Base-by-base conservation (phyloP, 2,329 filamentous ascomycete species). In the Gremmenia infestans region DNA sequence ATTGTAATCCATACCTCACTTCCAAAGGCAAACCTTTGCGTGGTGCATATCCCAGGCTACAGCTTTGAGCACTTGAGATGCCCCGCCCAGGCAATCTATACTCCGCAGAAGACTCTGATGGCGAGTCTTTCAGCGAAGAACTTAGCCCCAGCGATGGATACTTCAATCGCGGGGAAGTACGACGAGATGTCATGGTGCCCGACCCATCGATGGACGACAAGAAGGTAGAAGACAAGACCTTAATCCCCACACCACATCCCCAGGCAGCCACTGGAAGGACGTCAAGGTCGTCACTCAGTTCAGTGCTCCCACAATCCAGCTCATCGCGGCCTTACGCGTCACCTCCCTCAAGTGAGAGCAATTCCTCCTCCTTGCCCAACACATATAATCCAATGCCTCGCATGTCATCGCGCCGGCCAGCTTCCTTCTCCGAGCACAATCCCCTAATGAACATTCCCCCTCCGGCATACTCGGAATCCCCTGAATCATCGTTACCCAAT, bases 121-220 rank as follows among this genome's bases (percentile, higher is more conserved):
- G 25, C 22, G 63, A 67, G 39, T 66, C 64, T 42, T 63, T 66
- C 50, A 67, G 63, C 54, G 59, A 68, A 22, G 63, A 64, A 23
- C 56, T 69, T 12, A 64, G 59, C 42, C 68, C 68, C 11, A 55
- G 60, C 14, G 62, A 68, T 65, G 66, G 68, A 22, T 68, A 68
- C 56, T 70, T 70, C 55, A 57, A 59, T 53, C 59, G 52, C n/a
- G 52, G 52, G 37, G 54, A 60, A 17, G 53, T 59, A 35, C 51
- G 59, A 19, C 45, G 52, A 48, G 52, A 56, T 32, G 46, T 51
- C 14, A 63, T 66, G 56, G 62, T 66, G 6, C 61, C 58, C n/a
- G 64, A 66, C 53, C 65, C 63, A 37, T 59, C 61, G 17, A 25
- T 64, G 25, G 58, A 61, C 28, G 48, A 54, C 28, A 61, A 58